Base-by-base conservation (phyloP, 2,329 filamentous ascomycete genomes). In the Fusarium sp. region DNA sequence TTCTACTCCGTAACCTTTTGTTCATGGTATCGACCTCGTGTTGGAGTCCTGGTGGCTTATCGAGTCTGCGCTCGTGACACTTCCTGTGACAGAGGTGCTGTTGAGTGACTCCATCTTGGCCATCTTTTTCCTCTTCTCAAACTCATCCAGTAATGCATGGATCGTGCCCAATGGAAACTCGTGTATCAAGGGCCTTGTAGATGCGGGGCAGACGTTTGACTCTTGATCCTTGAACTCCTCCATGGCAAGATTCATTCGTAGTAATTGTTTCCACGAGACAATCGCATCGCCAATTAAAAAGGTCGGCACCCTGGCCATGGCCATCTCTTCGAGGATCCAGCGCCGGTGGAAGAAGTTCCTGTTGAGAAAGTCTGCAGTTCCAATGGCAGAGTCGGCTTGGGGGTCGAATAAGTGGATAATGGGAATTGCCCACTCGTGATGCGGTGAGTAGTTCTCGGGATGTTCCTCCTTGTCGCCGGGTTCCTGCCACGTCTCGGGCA, bases 271-370 rank as follows among this genome's bases (percentile, higher is more conserved):
- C 81, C 81, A 83, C 3, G 81, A 79, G 12, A 83, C 77, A 17
- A 83, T 81, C 45, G 77, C 75, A 59, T 83, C 81, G 36, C 81
- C 81, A 32, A 83, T 75, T 8, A 84, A 70, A 41, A 79, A 79
- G 5, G 75, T 66, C 22, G 77, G 77, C 39, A 82, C 81, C 6
- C 80, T 75, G 3, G 80, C 79, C 68, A 81, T 73, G 41, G 81
- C 74, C 42, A 83, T 77, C 68, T 83, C 82, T 51, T 82, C 81
- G 4, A 83, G 73, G 51, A 83, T 82, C 82, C 82, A 83, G 4
- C 77, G 78, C 12, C 81, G 80, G 36, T 80, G 78, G 58, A 83
- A 83, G 59, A 81, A 82, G 5, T 78, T 75, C 9, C 82, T 76
- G 38, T 64, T 73, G 44, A 82, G 69, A 47, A 83, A 82, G 48